These are phyloP conservation scores for Diutina pseudorugosa DNA, from an alignment of 1,139 yeast species.

Conservation along the genomic window DNA sequence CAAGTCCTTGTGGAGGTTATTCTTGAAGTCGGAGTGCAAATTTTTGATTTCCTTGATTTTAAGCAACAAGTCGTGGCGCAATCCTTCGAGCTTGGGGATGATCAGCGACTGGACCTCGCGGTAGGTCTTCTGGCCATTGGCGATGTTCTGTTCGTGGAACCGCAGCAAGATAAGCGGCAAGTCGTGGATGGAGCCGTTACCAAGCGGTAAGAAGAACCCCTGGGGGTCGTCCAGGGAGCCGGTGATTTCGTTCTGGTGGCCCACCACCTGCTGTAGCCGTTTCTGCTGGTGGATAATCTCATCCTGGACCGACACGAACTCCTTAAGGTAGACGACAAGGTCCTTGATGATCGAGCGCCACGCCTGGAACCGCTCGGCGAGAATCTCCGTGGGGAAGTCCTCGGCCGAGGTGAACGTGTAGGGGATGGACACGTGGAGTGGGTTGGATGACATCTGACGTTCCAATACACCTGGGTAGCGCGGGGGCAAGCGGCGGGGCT, in stretches of 20 bases:
- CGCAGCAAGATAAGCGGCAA: slow-evolving; percentile 63
- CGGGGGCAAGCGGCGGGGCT: background rate
- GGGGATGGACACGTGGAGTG: slow-evolving; percentile 10
- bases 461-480: background rate
- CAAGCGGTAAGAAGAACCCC: slow-evolving; percentile 55
- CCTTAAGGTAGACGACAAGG: slow-evolving; percentile 61
- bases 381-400: slow-evolving; percentile 64
- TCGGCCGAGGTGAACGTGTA: slow-evolving; percentile 7
- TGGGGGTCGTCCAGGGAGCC: slow-evolving; percentile 13
- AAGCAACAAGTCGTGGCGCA: slow-evolving; percentile 67
- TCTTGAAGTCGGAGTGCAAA: slow-evolving; percentile 72
- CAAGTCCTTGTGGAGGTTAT: slow-evolving; percentile 58
- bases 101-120: slow-evolving; percentile 59
- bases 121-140: slow-evolving; percentile 51
- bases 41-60: slow-evolving; percentile 83
- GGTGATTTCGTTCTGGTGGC: slow-evolving; percentile 19
- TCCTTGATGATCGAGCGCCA: slow-evolving; percentile 79
- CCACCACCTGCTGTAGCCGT: slow-evolving; percentile 69
- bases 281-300: slow-evolving; percentile 77
- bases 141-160: slow-evolving; percentile 64
- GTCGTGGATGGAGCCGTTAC: slow-evolving; percentile 75
- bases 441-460: slow-evolving; percentile 6
- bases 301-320: slow-evolving; percentile 76
- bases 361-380: slow-evolving; percentile 72
- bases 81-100: slow-evolving; percentile 77